These are phyloP conservation scores for Sanghuangporus sanghuang DNA, from an alignment of 1,284 basidiomycete species.

Conservation along the genomic window DNA sequence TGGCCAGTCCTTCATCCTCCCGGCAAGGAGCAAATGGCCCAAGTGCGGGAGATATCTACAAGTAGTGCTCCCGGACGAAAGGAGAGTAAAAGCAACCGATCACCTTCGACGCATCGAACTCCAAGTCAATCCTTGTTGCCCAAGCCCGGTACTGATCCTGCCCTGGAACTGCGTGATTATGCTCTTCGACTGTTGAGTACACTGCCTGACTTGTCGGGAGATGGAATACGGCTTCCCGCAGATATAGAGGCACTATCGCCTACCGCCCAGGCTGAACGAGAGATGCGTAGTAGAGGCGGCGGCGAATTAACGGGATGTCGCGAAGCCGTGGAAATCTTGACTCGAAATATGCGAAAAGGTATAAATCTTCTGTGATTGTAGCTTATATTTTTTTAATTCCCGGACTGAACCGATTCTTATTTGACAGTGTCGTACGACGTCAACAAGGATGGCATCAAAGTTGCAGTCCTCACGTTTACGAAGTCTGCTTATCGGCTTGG, in stretches of 20 bases:
- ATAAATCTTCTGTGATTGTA: constrained; percentile 9
- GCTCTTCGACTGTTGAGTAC: constrained; percentile 4
- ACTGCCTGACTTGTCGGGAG: neutral
- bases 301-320: constrained; percentile 67
- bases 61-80: constrained; percentile 14
- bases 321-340: constrained; percentile 87
- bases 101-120: constrained; percentile 2
- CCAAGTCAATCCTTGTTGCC: constrained; percentile 3
- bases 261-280: neutral
- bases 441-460: constrained; percentile 81
- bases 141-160: constrained; percentile 2
- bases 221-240: neutral
- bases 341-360: constrained; percentile 86
- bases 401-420: too few species aligned
- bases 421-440: constrained; percentile 86
- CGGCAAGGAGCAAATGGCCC: constrained; percentile 24
- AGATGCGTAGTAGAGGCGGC: constrained; percentile 28
- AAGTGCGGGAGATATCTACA: constrained; percentile 2
- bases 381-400: constrained; percentile 3
- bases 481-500: constrained; percentile 87
- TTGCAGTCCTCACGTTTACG: constrained; percentile 86
- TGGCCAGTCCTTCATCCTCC: constrained; percentile 50
- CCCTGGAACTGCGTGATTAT: constrained; percentile 6
- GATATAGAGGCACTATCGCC: neutral
- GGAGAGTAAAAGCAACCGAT: constrained; percentile 19